phyloP scores from a whole-genome alignment of 2,329 filamentous ascomycete species.

The Daldinia sp. region DNA sequence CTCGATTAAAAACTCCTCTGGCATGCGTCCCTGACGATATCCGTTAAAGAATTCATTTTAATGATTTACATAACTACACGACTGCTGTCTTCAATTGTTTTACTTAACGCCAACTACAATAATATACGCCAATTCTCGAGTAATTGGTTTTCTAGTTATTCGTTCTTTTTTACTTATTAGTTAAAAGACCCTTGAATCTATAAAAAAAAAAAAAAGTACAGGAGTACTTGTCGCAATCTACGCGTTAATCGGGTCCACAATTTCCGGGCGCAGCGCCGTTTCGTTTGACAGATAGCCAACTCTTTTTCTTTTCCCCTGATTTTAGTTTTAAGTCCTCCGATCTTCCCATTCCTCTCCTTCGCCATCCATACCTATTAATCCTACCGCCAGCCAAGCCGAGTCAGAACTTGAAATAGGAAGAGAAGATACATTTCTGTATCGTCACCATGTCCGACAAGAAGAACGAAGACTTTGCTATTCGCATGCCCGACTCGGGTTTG shows the following conservation, averaged over 20 bases:
- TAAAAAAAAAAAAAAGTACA: not conserved
- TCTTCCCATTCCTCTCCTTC: constrained; percentile 15
- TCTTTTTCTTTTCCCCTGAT: constrained; percentile 31
- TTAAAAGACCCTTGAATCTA: not conserved
- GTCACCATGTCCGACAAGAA: constrained; percentile 83
- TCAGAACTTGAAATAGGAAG: not conserved
- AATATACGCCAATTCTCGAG: not conserved
- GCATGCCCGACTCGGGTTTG: constrained; percentile 69
- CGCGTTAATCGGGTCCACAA: constrained; percentile 30
- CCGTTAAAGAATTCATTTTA: constrained; percentile 1
- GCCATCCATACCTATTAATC: constrained; percentile 20
- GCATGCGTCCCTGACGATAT: constrained; percentile 22
- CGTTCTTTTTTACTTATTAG: too few relatives aligned
- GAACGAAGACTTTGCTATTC: constrained; percentile 80
- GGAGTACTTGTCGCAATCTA: constrained; percentile 21
- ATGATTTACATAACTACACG: not conserved
- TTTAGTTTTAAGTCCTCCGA: constrained; percentile 18
- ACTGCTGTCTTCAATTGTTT: not conserved
- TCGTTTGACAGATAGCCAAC: constrained; percentile 27
- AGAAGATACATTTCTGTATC: not conserved
- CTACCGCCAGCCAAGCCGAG: constrained; percentile 13
- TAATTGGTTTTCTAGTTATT: not conserved
- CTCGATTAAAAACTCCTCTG: constrained; percentile 22
- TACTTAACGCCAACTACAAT: not conserved
- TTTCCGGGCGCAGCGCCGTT: constrained; percentile 29